Base-by-base conservation (phyloP, 164 flowering plant species). In the Liriodendron chinense region DNA sequence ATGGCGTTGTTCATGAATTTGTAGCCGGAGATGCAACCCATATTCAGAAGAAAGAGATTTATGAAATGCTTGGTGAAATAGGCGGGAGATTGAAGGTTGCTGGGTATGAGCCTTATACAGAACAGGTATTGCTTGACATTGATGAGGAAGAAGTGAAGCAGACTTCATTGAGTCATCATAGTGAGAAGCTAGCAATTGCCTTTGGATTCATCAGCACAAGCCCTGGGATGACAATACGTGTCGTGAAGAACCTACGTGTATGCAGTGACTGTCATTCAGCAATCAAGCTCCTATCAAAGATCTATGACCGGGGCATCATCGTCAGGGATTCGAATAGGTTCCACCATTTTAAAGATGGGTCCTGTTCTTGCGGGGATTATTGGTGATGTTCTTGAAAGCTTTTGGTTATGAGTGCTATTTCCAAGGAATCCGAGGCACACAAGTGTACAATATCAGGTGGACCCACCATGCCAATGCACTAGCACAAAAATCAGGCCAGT, bases 131-230 rank as follows among this genome's bases (percentile, higher is more conserved):
- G 61, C 12, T 63, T 57, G 75, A 73, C n/a, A 73, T 73, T 73
- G 75, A 73, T 64, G 69, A 73, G 21, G 75, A 73, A 64, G 59
- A 63, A 63, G 68, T 73, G 75, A 73, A 49, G 53, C 68, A 73
- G 75, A 73, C 68, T 23, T 73, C 75, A 22, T 48, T 73, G 53
- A 63, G 34, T 47, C 62, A 73, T 64, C 75, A 73, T 57, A 73
- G 75, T 43, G 75, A 73, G 75, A 73, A 73, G 47, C 63, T 73
- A 69, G 75, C 75, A 0, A 73, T 73, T 63, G 69, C 75, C 56
- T 73, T 73, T 43, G 75, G 69, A 21, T 63, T 73, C 48, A 62
- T 73, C 21, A 47, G 68, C 75, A 73, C 75, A 47, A 73, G 22
- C 59, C 75, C 75, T 63, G 68, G 68, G 12, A 63, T 69, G 47